These are phyloP conservation scores for Vigna radiata DNA, from an alignment of 306 rosid species.

Conservation along the genomic window DNA sequence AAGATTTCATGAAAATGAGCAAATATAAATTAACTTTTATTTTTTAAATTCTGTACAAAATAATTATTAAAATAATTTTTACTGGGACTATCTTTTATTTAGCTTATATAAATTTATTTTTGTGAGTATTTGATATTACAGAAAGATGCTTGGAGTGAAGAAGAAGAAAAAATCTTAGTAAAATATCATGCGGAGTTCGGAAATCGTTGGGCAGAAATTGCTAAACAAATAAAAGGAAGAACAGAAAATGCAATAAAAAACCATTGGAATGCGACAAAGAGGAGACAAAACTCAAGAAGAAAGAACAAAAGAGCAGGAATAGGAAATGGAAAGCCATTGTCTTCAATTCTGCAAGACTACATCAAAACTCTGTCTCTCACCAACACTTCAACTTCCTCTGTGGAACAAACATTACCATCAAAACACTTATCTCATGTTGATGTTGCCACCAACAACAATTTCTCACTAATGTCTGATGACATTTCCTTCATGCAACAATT, in stretches of 20 bases:
- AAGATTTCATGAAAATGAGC: too few species aligned
- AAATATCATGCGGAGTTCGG: conserved; percentile 72
- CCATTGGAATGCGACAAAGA: conserved; percentile 94
- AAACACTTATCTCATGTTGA: conserved; percentile 50
- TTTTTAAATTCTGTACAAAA: too few species aligned
- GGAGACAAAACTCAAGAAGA: conserved; percentile 83
- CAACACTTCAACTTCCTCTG: not conserved
- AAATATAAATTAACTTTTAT: too few species aligned
- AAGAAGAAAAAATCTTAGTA: conserved; percentile 75
- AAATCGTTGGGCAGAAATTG: conserved; percentile 91
- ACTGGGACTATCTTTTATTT: too few species aligned
- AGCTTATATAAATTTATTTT: too few species aligned
- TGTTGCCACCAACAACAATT: conserved; percentile 35
- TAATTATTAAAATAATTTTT: too few species aligned
- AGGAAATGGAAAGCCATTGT: conserved; percentile 58
- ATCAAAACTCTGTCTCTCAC: conserved; percentile 47
- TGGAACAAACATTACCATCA: not conserved
- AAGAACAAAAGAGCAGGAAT: conserved; percentile 59
- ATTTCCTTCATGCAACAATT: conserved; percentile 70
- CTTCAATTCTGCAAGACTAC: conserved; percentile 80
- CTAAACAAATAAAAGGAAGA: conserved; percentile 75
- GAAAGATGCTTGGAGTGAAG: conserved; percentile 88
- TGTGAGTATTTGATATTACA: conserved; percentile 17
- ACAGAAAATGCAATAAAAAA: conserved; percentile 90
- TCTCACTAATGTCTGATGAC: conserved; percentile 53